phyloP scores from a whole-genome alignment of 768 basidiomycete species.

The Ephemerocybe angulata region DNA sequence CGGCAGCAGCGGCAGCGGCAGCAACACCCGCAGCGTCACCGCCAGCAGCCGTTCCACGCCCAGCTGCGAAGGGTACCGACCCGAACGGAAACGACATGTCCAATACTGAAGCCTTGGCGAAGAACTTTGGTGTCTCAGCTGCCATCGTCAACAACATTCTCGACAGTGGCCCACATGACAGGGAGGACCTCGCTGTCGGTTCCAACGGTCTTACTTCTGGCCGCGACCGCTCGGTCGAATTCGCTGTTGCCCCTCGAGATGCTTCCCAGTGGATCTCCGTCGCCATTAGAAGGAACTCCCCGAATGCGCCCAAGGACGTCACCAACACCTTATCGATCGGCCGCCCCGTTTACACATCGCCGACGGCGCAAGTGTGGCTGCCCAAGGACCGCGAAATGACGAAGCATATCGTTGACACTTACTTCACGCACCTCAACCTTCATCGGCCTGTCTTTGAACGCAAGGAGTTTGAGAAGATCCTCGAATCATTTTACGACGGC shows the following conservation, averaged over 20 bases:
- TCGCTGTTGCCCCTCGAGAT: conserved; percentile 57
- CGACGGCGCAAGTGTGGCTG: conserved; percentile 56
- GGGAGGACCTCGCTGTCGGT: conserved; percentile 76
- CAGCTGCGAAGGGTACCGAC: conserved; percentile 76
- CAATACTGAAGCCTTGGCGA: conserved; percentile 67
- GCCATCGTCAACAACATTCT: conserved; percentile 65
- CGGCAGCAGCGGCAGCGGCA: conserved; percentile 17
- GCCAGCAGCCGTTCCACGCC: conserved; percentile 34
- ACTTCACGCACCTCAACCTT: conserved; percentile 73
- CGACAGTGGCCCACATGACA: conserved; percentile 47
- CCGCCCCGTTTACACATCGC: conserved; percentile 26
- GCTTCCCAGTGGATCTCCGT: conserved; percentile 57
- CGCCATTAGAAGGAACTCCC: conserved; percentile 46
- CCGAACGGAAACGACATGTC: conserved; percentile 80
- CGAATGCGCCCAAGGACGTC: conserved; percentile 17
- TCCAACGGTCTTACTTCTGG: conserved; percentile 67
- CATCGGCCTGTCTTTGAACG: conserved; percentile 77
- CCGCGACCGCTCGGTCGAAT: conserved; percentile 56
- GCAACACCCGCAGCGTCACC: conserved; percentile 6
- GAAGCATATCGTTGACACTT: conserved; percentile 58
- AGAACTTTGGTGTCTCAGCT: conserved; percentile 73
- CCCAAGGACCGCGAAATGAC: conserved; percentile 75
- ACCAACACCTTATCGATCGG: conserved; percentile 35
- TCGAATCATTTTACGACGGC: conserved; percentile 66
- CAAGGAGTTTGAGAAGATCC: conserved; percentile 59